Base-by-base conservation (phyloP, 108 stramenopile genomes). In the Pelagomonas calceolata region DNA sequence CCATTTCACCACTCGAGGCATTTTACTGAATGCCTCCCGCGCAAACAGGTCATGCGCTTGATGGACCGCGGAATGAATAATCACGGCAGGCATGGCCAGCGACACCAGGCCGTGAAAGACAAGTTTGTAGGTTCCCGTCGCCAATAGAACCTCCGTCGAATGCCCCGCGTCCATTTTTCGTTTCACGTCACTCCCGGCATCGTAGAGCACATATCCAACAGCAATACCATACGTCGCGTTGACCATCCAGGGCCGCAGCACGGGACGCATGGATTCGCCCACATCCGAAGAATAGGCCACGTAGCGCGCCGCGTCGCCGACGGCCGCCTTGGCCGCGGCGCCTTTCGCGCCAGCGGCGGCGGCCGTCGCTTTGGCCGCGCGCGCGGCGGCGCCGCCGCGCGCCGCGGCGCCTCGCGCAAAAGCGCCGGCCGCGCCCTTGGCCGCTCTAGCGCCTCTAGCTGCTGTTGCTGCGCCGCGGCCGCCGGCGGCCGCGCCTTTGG, bases 241-340 rank as follows among this genome's bases (percentile, higher is more conserved):
- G 32, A 60, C 51, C 51, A 60, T 60, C 51, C 51, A 60, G 36
- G 71, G 71, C 32, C 66, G 31, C 18, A 72, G 34, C n/a, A 72
- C 71, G 0, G 71, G 71, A 18, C 71, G 71, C 33, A 72, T 34
- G 36, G 64, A 31, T 65, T 72, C 71, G 36, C 65, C 71, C 0
- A 72, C 71, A 30, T 72, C 71, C 30, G 36, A 37, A 0, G 64
- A 65, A 4, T 66, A 72, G 31, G 71, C 71, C n/a, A 72, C 51
- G 51, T 60, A 60, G 51, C 51, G 51, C 51, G 26, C 51, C 21
- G 21, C 26, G 3, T 60, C 51, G 21, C 21, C 51, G 51, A 12
- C 51, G 21, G 26, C 51, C 51, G 26, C 10, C 51, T 26, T 16
- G 51, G 29, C 21, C 51, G 51, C 51, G 21, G 51, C 26, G 51